Percentiles rank a stretch among this genome's conserved stretches.
Evolutionary conservation across 257 asterid genomes (phyloP).

Genomic region (Solanum verrucosum): DNA sequence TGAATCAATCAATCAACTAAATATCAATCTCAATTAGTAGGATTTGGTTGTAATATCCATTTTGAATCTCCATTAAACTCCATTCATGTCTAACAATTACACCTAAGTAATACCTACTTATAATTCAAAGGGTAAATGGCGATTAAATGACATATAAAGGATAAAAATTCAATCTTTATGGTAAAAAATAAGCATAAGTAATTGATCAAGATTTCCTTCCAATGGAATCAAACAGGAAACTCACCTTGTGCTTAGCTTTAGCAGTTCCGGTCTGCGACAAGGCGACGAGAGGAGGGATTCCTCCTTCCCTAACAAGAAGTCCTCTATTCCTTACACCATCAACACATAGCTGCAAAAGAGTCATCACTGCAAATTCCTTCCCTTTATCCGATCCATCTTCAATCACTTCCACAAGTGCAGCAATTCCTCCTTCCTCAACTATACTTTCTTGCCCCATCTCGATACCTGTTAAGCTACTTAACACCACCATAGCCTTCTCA

Average conservation of each 20-base stretch:
- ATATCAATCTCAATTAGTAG: background rate
- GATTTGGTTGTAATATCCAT: background rate
- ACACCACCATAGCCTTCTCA: slow-evolving; percentile 95
- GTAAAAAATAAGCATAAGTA: background rate
- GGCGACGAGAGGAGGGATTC: slow-evolving; percentile 92
- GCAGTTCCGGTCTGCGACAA: slow-evolving; percentile 79
- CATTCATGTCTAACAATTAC: background rate
- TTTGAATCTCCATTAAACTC: background rate
- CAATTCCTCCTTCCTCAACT: slow-evolving; percentile 82
- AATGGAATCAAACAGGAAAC: slow-evolving; percentile 1
- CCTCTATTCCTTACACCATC: slow-evolving; percentile 74
- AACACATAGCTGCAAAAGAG: slow-evolving; percentile 69
- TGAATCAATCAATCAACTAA: background rate
- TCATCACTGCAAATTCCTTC: slow-evolving; percentile 78
- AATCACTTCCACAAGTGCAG: slow-evolving; percentile 72
- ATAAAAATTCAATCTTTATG: background rate
- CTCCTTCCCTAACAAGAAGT: slow-evolving; percentile 91
- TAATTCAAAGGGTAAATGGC: background rate
- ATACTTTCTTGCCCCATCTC: slow-evolving; percentile 65
- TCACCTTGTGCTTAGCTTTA: slow-evolving; percentile 91
- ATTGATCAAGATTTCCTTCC: background rate
- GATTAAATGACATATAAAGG: background rate
- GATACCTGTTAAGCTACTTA: slow-evolving; percentile 67
- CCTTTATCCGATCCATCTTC: slow-evolving; percentile 85
- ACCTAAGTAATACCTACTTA: background rate